These are phyloP conservation scores for Sideroxylon spinosum DNA, from an alignment of 179 eudicot genomes.

Conservation along the genomic window DNA sequence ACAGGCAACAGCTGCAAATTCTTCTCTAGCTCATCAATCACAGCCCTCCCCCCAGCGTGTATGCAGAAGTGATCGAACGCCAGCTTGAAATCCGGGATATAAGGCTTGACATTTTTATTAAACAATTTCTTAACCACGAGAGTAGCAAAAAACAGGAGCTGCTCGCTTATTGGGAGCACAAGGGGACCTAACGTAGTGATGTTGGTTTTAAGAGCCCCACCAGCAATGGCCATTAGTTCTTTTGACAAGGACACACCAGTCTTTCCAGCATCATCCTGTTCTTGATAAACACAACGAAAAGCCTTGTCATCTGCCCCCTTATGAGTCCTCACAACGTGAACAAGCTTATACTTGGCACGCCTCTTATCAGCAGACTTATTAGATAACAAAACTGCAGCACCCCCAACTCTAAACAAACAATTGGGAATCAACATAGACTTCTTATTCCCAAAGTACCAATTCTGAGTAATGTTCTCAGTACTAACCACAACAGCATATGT, in stretches of 20 bases:
- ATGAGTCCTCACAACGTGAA: slow-evolving; percentile 37
- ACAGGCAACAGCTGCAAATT: slow-evolving; percentile 29
- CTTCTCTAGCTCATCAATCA: slow-evolving; percentile 37
- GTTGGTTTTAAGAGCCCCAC: slow-evolving; percentile 35
- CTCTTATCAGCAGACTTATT: slow-evolving; percentile 37
- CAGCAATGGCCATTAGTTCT: slow-evolving; percentile 36
- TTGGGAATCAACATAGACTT: slow-evolving; percentile 66
- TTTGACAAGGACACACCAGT: slow-evolving; percentile 33
- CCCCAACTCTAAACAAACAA: slow-evolving; percentile 69
- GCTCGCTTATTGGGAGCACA: slow-evolving; percentile 39
- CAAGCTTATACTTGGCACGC: slow-evolving; percentile 36
- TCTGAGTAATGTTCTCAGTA: slow-evolving; percentile 72
- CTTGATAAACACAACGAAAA: slow-evolving; percentile 33
- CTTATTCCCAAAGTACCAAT: slow-evolving; percentile 68
- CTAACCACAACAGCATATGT: slow-evolving; percentile 66
- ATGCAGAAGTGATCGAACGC: slow-evolving; percentile 39
- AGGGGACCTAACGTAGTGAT: slow-evolving; percentile 42
- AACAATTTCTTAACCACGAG: slow-evolving; percentile 29
- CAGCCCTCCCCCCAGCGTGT: slow-evolving; percentile 37
- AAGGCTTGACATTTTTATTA: slow-evolving; percentile 25
- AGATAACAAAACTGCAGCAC: slow-evolving; percentile 59
- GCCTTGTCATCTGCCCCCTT: slow-evolving; percentile 37
- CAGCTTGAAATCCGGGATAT: slow-evolving; percentile 37
- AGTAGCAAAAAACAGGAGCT: slow-evolving; percentile 33
- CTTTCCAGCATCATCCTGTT: slow-evolving; percentile 31